phyloP scores from a whole-genome alignment of 768 basidiomycete species.

The Candolleomyces efflorescens region DNA sequence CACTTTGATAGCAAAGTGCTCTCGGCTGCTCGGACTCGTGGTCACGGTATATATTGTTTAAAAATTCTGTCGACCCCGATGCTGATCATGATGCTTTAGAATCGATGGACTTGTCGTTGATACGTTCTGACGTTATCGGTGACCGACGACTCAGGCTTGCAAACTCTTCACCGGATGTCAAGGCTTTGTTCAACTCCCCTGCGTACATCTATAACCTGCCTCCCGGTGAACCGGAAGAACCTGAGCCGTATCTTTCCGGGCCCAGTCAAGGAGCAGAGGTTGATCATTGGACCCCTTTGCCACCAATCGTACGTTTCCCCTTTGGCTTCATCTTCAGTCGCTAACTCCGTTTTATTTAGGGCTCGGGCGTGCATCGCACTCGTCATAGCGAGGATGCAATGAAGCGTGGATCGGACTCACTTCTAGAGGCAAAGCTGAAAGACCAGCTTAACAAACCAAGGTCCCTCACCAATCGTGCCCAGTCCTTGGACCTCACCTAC shows the following conservation, averaged over 20 bases:
- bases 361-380: conserved; percentile 65
- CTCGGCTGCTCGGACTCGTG: conserved; percentile 69
- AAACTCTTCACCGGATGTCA: conserved; percentile 91
- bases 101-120: conserved; percentile 62
- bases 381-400: conserved; percentile 71
- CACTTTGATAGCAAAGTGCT: conserved; percentile 95
- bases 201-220: conserved; percentile 72
- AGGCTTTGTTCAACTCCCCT: conserved; percentile 88
- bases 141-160: conserved; percentile 77
- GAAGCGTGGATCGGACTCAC: conserved; percentile 80
- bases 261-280: conserved; percentile 39
- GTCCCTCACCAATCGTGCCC: conserved; percentile 80
- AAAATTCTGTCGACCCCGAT: conserved; percentile 1
- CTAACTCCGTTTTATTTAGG: conserved; percentile 33
- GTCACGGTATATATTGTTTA: conserved; percentile 38
- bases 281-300: conserved; percentile 76
- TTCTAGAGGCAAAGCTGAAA: conserved; percentile 80
- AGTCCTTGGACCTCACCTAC: conserved; percentile 83
- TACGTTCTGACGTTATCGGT: conserved; percentile 64
- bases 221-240: conserved; percentile 53
- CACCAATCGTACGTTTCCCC: conserved; percentile 59
- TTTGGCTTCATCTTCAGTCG: conserved; percentile 2
- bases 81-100: conserved; percentile 35
- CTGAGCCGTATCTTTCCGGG: conserved; percentile 46
- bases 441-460: conserved; percentile 75